Evolutionary conservation across 1,284 basidiomycete species (phyloP), one percentile per base, ranked within the genome.

Genomic region (Pholiota adiposa): DNA sequence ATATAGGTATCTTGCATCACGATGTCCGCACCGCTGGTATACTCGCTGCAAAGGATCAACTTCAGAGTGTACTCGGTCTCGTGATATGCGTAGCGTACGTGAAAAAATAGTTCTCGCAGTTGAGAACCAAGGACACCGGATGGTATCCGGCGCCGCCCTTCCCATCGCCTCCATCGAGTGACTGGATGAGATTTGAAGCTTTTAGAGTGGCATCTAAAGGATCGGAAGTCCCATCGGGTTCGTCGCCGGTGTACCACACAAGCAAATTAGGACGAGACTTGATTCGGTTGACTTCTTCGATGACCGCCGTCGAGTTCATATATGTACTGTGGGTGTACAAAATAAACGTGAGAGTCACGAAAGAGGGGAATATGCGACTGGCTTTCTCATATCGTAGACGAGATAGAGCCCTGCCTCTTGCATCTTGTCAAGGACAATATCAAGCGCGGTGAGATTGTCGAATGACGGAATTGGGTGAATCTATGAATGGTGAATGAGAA

Each of bases 361-460:
- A 19, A 18, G 19, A 19, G 18, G 3, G 9, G 14, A 4, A 23
- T 44, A 18, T 25, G 53, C n/a, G 38, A 79, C 85, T 56, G 63
- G 89, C 89, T 64, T 76, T 61, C 88, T 79, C 88, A 92, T 91
- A 68, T 91, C 88, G 61, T 92, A 92, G 83, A 92, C 89, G 50
- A 90, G 77, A 67, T 88, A 92, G 9, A 93, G 67, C 0, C 88
- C 89, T 1, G 85, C 81, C 63, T 87, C 79, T 69, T 90, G 83
- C 87, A 92, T 90, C 46, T 81, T 77, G 67, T 90, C 85, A 7
- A 91, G 67, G 21, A 90, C 83, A 46, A 79, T 63, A 29, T 83
- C 78, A 0, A 91, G 73, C 0, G 78, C 78, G 0, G 85, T 86
- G 44, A 83, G 58, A 65, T 90, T 86, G 62, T 79, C 77, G 61